Percentiles rank a stretch among this genome's conserved stretches.
Evolutionary conservation across 768 basidiomycete genomes (phyloP).

Genomic region (Pholiota conissans): DNA sequence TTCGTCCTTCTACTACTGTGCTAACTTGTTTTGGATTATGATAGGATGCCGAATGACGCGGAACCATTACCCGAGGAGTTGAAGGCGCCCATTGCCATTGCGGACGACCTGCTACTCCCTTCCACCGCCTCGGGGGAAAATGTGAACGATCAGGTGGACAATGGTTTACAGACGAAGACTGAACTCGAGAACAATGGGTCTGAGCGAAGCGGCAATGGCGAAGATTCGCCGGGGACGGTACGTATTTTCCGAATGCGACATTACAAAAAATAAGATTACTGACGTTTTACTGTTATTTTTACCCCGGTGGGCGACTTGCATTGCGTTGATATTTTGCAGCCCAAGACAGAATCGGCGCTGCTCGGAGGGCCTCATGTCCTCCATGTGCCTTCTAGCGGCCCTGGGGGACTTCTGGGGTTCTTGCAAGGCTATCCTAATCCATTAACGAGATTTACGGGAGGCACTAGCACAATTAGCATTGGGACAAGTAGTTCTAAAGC

Average conservation of each 20-base stretch:
- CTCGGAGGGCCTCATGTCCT: constrained; percentile 14
- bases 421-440: constrained; percentile 60
- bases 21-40: constrained; percentile 15
- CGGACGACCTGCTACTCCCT: constrained; percentile 57
- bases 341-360: constrained; percentile 4
- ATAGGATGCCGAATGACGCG: constrained; percentile 54
- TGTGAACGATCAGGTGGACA: background rate
- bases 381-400: constrained; percentile 16
- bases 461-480: constrained; percentile 19
- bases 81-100: constrained; percentile 57
- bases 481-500: constrained; percentile 5
- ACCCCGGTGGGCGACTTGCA: constrained; percentile 7
- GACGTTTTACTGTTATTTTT: constrained; percentile 13
- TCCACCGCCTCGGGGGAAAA: constrained; percentile 12
- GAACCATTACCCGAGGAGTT: constrained; percentile 63
- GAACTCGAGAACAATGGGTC: constrained; percentile 17
- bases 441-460: constrained; percentile 47
- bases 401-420: constrained; percentile 57
- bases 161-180: constrained; percentile 4
- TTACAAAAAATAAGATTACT: constrained; percentile 2
- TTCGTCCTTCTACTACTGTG: constrained; percentile 8
- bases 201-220: constrained; percentile 22
- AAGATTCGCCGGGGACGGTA: constrained; percentile 30
- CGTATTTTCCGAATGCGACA: constrained; percentile 18
- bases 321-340: constrained; percentile 6